These are phyloP conservation scores for Pythium volutum DNA, from an alignment of 352 stramenopile species.

Conservation along the genomic window DNA sequence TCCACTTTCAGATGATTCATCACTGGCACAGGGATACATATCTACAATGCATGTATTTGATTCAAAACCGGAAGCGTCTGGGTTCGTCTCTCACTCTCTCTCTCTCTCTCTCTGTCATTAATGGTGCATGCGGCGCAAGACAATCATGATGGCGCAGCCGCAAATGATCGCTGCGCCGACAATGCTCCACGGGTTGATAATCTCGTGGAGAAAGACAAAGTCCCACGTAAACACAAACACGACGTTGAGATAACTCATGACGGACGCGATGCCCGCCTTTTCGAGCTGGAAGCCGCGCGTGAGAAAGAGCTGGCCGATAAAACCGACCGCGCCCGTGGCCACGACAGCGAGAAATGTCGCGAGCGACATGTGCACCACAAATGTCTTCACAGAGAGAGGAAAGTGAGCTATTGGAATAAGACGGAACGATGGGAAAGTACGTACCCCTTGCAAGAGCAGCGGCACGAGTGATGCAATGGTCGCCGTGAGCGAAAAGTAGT, in stretches of 20 bases:
- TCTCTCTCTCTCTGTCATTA: neutral
- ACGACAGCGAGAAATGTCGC: conserved; percentile 38
- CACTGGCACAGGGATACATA: too few species aligned
- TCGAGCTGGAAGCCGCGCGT: conserved; percentile 64
- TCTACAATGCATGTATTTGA: too few species aligned
- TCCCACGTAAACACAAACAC: conserved; percentile 57
- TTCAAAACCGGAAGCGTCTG: too few species aligned
- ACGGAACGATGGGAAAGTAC: neutral
- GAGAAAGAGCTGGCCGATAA: conserved; percentile 53
- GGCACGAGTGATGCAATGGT: conserved; percentile 13
- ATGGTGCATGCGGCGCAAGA: conserved; percentile 20
- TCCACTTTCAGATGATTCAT: too few species aligned
- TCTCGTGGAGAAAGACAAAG: conserved; percentile 33
- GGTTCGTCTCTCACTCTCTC: neutral
- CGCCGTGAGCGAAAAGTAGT: conserved; percentile 46
- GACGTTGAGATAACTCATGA: conserved; percentile 49
- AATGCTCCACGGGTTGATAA: conserved; percentile 42
- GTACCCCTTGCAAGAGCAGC: neutral
- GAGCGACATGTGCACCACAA: conserved; percentile 31
- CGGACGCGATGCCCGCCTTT: conserved; percentile 39
- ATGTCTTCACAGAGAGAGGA: conserved; percentile 8
- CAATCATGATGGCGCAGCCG: conserved; percentile 38
- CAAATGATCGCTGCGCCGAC: conserved; percentile 36
- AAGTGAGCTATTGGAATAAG: neutral
- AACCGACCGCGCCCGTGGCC: conserved; percentile 40